phyloP scores from a whole-genome alignment of 352 stramenopile genomes.

The Sclerospora graminicola region DNA sequence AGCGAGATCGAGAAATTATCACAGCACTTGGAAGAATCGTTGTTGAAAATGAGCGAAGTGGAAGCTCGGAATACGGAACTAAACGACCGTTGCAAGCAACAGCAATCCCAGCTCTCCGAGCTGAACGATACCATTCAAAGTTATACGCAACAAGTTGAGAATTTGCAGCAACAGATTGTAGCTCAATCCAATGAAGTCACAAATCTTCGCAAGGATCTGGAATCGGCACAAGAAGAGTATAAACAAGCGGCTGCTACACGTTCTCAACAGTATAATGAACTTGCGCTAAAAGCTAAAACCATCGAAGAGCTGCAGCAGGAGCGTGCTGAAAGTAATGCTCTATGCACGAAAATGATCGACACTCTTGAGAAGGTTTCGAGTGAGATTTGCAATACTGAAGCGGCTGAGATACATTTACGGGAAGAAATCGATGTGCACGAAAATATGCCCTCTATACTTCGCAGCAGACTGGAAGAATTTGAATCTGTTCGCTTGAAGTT shows the following conservation, averaged over 20 bases:
- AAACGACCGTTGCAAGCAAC: constrained; percentile 11
- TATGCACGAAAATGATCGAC: constrained; percentile 3
- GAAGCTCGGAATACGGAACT: constrained; percentile 10
- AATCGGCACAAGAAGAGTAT: constrained; percentile 12
- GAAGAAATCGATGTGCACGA: constrained; percentile 24
- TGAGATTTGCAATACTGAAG: constrained; percentile 17
- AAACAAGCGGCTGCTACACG: constrained; percentile 5
- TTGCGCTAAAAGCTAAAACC: constrained; percentile 8
- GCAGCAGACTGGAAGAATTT: constrained; percentile 19
- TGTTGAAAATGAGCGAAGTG: constrained; percentile 4
- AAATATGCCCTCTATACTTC: constrained; percentile 14
- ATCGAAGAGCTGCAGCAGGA: constrained; percentile 16
- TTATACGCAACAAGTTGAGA: constrained; percentile 6
- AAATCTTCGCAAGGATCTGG: constrained; percentile 12
- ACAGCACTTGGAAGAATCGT: constrained; percentile 6
- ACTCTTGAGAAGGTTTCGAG: constrained; percentile 12
- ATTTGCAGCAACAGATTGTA: constrained; percentile 13
- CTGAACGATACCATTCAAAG: constrained; percentile 14
- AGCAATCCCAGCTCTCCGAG: constrained; percentile 9
- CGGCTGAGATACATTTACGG: constrained; percentile 1
- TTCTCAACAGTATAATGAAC: constrained; percentile 6
- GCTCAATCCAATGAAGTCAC: constrained; percentile 6
- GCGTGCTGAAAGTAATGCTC: constrained; percentile 5
- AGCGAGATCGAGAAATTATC: constrained; percentile 13
- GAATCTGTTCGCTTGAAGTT: constrained; percentile 20